A percentile compares a stretch with the other conserved stretches of the same genome.
Conservation (phyloP, 2,329 filamentous ascomycete species). For the Fusarium pininemorale region DNA sequence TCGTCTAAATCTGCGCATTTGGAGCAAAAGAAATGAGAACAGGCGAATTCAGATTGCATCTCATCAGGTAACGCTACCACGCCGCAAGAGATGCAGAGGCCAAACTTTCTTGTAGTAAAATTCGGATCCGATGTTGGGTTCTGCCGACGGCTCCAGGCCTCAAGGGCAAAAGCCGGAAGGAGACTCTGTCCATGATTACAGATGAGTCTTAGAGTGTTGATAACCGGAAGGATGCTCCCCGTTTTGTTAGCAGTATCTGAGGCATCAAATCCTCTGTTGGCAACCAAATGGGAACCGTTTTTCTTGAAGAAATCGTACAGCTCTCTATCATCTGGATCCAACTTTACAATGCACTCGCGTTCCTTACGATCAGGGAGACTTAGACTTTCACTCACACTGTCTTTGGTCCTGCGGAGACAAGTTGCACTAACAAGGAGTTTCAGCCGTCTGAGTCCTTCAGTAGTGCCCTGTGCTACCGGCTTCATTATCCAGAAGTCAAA, state of each 20-base stretch:
- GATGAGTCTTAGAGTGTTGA: neutral
- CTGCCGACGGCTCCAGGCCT: accelerated
- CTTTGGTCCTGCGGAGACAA: neutral
- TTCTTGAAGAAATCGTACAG: neutral
- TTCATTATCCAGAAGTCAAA: neutral
- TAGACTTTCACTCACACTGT: neutral
- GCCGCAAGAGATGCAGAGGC: neutral
- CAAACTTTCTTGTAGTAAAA: accelerated
- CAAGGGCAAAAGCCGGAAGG: neutral
- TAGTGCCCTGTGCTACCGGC: accelerated
- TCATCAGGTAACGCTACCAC: accelerated
- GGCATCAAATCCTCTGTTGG: accelerated
- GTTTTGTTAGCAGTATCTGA: neutral
- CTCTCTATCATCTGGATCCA: neutral
- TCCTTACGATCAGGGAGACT: neutral
- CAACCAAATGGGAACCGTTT: neutral
- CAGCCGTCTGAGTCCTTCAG: neutral
- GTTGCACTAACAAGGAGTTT: neutral
- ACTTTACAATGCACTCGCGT: neutral
- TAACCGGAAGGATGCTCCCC: neutral
- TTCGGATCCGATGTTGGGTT: accelerated
- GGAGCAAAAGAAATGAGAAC: neutral
- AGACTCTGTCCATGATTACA: neutral
- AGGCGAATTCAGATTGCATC: neutral
- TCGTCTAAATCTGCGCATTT: neutral